phyloP scores from a whole-genome alignment of 768 basidiomycete species.

The Leccinum ochraceum region DNA sequence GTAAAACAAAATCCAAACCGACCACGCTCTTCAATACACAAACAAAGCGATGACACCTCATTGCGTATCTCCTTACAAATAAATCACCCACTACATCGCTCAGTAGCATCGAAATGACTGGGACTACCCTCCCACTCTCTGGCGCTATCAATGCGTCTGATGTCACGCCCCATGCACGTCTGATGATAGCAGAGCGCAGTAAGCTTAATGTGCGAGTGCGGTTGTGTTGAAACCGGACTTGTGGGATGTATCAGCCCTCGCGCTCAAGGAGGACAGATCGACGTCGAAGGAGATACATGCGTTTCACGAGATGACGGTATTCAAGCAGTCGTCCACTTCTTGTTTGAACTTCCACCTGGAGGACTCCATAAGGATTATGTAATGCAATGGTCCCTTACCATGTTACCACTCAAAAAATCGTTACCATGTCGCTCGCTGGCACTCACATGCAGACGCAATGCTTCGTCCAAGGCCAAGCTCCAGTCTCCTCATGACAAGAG shows the following conservation, averaged over 20 bases:
- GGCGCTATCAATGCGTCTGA: background rate
- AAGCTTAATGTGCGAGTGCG: too few relatives aligned
- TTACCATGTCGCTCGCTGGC: constrained; percentile 10
- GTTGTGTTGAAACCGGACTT: background rate
- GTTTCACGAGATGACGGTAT: background rate
- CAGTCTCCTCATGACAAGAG: constrained; percentile 31
- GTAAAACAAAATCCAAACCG: constrained; percentile 66
- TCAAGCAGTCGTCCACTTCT: background rate
- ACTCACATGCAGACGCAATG: constrained; percentile 13
- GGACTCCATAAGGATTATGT: constrained; percentile 14
- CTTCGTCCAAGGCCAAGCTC: constrained; percentile 23
- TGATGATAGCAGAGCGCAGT: background rate
- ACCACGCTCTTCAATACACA: constrained; percentile 44
- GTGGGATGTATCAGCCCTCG: background rate
- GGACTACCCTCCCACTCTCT: background rate
- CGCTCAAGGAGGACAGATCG: background rate
- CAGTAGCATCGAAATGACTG: background rate
- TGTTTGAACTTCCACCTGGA: background rate
- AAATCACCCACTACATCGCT: background rate
- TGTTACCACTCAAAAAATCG: constrained; percentile 15
- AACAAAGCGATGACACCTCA: constrained; percentile 30
- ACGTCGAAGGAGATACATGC: background rate
- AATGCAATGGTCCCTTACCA: constrained; percentile 14
- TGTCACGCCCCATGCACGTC: background rate
- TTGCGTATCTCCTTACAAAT: background rate